Conservation (phyloP, 2,329 filamentous ascomycete species). For the Fragosphaeria purpurea region DNA sequence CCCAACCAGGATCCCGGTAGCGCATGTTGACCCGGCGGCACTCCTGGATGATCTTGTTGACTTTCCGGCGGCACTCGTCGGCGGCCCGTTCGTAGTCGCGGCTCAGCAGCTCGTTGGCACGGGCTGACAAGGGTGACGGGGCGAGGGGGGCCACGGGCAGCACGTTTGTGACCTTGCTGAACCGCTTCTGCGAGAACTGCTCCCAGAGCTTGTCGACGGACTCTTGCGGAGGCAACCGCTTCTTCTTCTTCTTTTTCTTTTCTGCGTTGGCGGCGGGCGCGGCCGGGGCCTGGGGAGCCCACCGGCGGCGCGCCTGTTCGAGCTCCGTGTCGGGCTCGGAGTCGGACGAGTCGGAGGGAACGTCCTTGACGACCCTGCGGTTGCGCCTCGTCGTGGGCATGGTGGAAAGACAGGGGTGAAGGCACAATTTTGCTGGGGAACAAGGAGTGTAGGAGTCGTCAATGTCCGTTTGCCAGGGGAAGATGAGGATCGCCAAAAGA, state of each 20-base stretch:
- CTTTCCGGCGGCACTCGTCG: constrained; percentile 54
- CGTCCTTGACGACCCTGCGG: constrained; percentile 2
- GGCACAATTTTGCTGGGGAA: neutral
- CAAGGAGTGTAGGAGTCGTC: no score
- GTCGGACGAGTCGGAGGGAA: constrained; percentile 25
- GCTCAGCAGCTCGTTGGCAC: constrained; percentile 49
- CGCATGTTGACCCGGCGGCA: constrained; percentile 69
- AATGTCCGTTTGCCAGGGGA: neutral
- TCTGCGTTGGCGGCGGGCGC: neutral
- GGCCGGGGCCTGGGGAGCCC: neutral
- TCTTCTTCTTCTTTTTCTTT: constrained; percentile 49
- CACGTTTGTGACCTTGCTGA: constrained; percentile 55
- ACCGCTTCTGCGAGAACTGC: constrained; percentile 48
- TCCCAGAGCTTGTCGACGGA: constrained; percentile 59
- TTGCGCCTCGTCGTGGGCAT: constrained; percentile 3
- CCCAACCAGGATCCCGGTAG: constrained; percentile 58
- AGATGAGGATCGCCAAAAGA: neutral
- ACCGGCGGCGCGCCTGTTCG: constrained; percentile 1
- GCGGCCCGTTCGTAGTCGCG: constrained; percentile 54
- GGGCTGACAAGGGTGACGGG: constrained; percentile 38
- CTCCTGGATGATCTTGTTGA: constrained; percentile 49
- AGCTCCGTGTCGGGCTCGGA: constrained; percentile 9
- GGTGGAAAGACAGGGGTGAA: neutral
- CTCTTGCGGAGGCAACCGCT: constrained; percentile 51
- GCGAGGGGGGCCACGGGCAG: constrained; percentile 53